Base-by-base conservation (phyloP, 495 filamentous ascomycete species). In the Podospora sp. region DNA sequence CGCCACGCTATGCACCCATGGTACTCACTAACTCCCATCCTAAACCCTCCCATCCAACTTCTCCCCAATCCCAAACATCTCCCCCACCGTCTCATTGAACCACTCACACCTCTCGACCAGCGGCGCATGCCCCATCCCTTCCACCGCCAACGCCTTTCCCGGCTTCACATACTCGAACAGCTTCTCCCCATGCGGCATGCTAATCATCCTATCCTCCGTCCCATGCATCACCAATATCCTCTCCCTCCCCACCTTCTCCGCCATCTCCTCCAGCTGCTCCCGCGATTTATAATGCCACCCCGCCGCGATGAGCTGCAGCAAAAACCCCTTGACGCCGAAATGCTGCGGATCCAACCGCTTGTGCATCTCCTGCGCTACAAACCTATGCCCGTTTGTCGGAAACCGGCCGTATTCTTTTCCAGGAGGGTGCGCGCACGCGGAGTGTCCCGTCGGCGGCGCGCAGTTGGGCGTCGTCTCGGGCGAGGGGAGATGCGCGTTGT, bases 141-240 rank as follows among this genome's bases (percentile, higher is more conserved):
- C 87, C 12, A 87, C 82, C 16, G 90, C 78, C 62, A 80, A 66
- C 29, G 75, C 74, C 67, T 72, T 66, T n/a, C 79, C 84, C 8
- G 85, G 85, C 66, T 83, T 56, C 14, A 89, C 69, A 49, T 81
- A 80, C 68, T 84, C 79, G 55, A 85, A 84, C 68, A 91, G 72
- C 68, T 86, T 82, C 65, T 81, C 72, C 1, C 83, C 89, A 77
- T 94, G 92, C 6, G 80, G 85, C 52, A 85, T 78, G 9, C 85
- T 87, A 67, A 96, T 90, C 88, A 96, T 91, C 6, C 80, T 80
- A 81, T 96, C 92, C 16, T 76, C 73, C 8, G 86, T 89, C 18
- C 92, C 92, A 74, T 94, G 91, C 70, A 91, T 69, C 0, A 94
- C 85, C 68, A 89, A 71, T 68, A 96, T 93, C 61, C 92, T 77